Evolutionary conservation across 495 filamentous ascomycete genomes (phyloP), one percentile per base, ranked within the genome.

Genomic region (Neurospora hispaniola): DNA sequence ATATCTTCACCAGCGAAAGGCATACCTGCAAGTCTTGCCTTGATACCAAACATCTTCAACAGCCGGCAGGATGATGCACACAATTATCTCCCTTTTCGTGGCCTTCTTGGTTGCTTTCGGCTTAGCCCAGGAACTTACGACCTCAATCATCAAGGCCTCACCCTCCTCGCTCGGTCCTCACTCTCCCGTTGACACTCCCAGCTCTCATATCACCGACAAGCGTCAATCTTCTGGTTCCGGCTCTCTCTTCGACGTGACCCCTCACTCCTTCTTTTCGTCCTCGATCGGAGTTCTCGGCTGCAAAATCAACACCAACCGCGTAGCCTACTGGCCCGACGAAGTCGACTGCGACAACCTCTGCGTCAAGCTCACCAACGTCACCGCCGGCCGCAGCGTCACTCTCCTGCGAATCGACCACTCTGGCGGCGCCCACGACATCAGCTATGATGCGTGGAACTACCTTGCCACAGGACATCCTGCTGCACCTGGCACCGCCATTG

Each of bases 401-500:
- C 74, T 82, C 4, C 77, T 82, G 5, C 78, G 79, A 43, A 72
- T 82, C 43, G 81, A 82, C 75, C 76, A 78, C 40, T 81, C 79
- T 10, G 71, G 78, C 35, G 81, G 81, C 46, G 81, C 81, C 11
- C 73, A 81, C 73, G 81, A 82, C 40, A 74, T 82, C 48, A 76
- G 74, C 40, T 82, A 81, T 69, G 81, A 82, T 39, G 80, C 81
- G 12, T 82, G 81, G 81, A 81, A 82, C 69, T 80, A 80, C 39
- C 80, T 82, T 2, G 73, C 75, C 43, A 81, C 80, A 0, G 81
- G 81, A 11, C 69, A 76, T 5, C 77, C 79, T 16, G 81, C 81
- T 1, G 78, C 79, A 12, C 44, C 44, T 6, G 48, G 48, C 4
- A 59, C 48, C 5, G 75, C 81, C 11, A 74, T 75, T 9, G 71